Percentiles rank a stretch among this genome's conserved stretches.
Conservation (phyloP, 495 filamentous ascomycete species). For the Pseudoneurospora amorphoporcata region DNA sequence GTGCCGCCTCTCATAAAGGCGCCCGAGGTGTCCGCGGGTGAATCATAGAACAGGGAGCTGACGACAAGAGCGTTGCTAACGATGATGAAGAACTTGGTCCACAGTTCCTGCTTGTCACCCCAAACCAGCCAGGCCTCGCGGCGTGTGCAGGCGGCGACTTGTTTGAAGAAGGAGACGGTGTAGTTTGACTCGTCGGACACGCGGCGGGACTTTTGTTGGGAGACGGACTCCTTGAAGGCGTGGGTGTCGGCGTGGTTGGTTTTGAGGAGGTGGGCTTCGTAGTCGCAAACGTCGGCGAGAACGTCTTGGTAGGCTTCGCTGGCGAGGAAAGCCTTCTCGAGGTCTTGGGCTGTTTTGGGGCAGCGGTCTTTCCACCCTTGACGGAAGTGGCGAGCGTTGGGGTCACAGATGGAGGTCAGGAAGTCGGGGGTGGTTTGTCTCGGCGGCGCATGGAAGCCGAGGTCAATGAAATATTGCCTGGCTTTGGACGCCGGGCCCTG, state of each 20-base stretch:
- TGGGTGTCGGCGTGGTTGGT: constrained; percentile 27
- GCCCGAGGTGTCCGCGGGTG: constrained; percentile 46
- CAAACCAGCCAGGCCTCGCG: constrained; percentile 49
- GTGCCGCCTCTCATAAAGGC: constrained; percentile 46
- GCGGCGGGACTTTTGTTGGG: constrained; percentile 29
- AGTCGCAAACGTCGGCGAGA: constrained; percentile 38
- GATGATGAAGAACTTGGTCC: constrained; percentile 45
- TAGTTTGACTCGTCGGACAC: constrained; percentile 38
- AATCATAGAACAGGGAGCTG: constrained; percentile 65
- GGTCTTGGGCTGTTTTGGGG: constrained; percentile 62
- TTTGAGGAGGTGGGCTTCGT: constrained; percentile 29
- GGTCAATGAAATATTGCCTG: constrained; percentile 49
- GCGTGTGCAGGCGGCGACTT: constrained; percentile 44
- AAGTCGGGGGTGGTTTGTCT: constrained; percentile 59
- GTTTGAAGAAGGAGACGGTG: constrained; percentile 47
- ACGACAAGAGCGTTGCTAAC: constrained; percentile 67
- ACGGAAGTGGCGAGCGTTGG: constrained; percentile 49
- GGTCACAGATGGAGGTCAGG: constrained; percentile 61
- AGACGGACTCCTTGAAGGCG: constrained; percentile 39
- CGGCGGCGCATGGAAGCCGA: constrained; percentile 46
- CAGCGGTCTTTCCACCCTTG: constrained; percentile 52
- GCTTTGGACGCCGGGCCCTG: constrained; percentile 51
- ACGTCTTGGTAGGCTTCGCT: constrained; percentile 41
- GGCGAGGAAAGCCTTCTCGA: constrained; percentile 51
- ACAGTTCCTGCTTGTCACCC: constrained; percentile 49